Evolutionary conservation across 139 green algal genomes (phyloP), one percentile per base, ranked within the genome.

Genomic region (Micractinium sp.): DNA sequence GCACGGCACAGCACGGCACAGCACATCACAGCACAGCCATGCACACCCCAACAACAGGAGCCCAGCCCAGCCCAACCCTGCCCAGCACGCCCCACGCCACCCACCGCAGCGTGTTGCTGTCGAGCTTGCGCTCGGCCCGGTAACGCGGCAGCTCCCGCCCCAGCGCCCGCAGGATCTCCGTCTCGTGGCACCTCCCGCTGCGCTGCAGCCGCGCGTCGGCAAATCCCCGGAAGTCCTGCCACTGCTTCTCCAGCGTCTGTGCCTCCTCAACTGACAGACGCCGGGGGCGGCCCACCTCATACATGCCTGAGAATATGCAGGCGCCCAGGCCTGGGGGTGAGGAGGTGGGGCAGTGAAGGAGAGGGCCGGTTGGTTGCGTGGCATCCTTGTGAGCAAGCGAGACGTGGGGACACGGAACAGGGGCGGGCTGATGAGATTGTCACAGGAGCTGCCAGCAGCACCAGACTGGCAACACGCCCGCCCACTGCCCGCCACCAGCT

Each of bases 171-270:
- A 90, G 90, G 18, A 98, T 89, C 47, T 98, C 95, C 33, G 83
- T 94, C 91, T 97, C 95, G 77, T 98, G 95, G 90, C 95, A 96
- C 27, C 93, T 87, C 15, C 95, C 95, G 25, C 39, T 29, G 1
- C 90, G 92, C 87, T 93, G 88, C 63, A 97, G 89, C 27, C 83
- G 74, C 73, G 63, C 80, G 25, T 95, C 75, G 4, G 94, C 95
- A 89, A 94, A 98, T 4, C 23, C 15, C 18, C 89, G 92, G 89
- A 98, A 98, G 25, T 97, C 95, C 74, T 94, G 91, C 93, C 93
- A 98, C 85, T 96, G 93, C 12, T 31, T 47, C 80, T 98, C 95
- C 60, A 97, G 89, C 47, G 90, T 53, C 29, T 91, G 47, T 0
- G 94, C 92, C 85, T 97, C 91, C 16, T 93, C 90, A 12, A 87